Base-by-base conservation (phyloP, 164 flowering plant genomes). In the Euptelea pleiosperma region DNA sequence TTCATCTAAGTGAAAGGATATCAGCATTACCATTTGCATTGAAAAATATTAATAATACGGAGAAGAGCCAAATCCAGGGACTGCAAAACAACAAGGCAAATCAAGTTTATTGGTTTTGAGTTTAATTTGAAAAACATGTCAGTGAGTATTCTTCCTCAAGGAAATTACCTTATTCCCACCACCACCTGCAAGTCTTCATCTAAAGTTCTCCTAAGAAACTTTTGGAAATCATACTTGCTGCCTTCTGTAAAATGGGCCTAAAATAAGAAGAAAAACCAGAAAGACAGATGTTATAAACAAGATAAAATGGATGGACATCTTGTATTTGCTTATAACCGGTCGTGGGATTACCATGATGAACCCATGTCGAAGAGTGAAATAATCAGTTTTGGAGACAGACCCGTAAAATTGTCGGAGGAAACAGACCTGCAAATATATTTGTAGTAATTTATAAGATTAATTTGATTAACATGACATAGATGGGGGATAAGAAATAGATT, bases 351-450 rank as follows among this genome's bases (percentile, higher is more conserved):
- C 93, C 75, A 34, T 64, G n/a, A 82, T 77, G 68, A 86, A 86
- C 30, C 93, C 89, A 70, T 82, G 87, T 25, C 93, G 75, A 45
- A 86, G 87, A 60, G 77, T 78, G 26, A 86, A 45, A 52, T 86
- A 86, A 55, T 86, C 89, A 10, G 64, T 73, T 68, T 66, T 81
- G 45, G 78, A 78, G 31, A 86, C 85, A 1, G 87, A 83, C 14
- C 55, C 68, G 52, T 39, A 60, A 41, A 78, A 81, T 29, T 79
- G 85, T 8, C 84, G 63, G 24, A 79, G 34, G 55, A 86, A 81
- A 68, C 67, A 70, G 16, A 52, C 81, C 92, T 85, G 71, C 58
- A 70, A 26, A 24, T 33, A 16, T 36, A 4, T 4, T n/a, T 14
- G 31, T 22, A 57, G 9, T 11, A 19, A 3, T 6, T 6, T 2